Evolutionary conservation across 164 flowering plant species (phyloP).

Genomic region (Saururus chinensis): DNA sequence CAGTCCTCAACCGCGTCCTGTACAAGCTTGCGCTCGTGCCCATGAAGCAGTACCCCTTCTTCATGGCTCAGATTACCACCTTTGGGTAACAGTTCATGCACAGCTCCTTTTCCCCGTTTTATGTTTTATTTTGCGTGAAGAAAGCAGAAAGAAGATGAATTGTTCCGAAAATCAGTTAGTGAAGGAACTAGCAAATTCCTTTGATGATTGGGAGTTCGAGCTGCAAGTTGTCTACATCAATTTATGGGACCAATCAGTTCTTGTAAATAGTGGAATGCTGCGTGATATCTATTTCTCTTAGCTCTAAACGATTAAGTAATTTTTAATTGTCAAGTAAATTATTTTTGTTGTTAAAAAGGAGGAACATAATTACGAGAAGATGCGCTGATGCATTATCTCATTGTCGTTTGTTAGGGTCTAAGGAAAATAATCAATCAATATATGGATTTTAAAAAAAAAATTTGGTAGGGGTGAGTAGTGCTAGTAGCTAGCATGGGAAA

Average conservation of each 20-base stretch:
- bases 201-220: background rate
- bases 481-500: background rate
- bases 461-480: background rate
- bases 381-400: background rate
- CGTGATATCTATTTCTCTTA: too few relatives aligned
- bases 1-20: conserved; percentile 71
- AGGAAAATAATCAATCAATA: too few relatives aligned
- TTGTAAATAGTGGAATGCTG: background rate
- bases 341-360: background rate
- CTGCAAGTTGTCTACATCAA: background rate
- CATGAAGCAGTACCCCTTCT: conserved; percentile 78
- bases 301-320: background rate
- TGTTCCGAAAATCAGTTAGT: background rate
- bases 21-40: conserved; percentile 97
- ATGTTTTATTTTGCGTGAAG: too few relatives aligned
- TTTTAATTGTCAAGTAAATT: background rate
- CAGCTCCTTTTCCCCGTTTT: too few relatives aligned
- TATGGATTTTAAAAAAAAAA: too few relatives aligned
- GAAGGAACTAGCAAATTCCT: background rate
- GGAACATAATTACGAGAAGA: too few relatives aligned
- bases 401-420: background rate
- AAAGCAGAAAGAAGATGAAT: background rate
- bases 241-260: background rate
- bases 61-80: conserved; percentile 73
- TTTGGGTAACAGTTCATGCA: conserved; percentile 38